Base-by-base conservation (phyloP, 106 monocot genomes). In the Gastrodia elata region DNA sequence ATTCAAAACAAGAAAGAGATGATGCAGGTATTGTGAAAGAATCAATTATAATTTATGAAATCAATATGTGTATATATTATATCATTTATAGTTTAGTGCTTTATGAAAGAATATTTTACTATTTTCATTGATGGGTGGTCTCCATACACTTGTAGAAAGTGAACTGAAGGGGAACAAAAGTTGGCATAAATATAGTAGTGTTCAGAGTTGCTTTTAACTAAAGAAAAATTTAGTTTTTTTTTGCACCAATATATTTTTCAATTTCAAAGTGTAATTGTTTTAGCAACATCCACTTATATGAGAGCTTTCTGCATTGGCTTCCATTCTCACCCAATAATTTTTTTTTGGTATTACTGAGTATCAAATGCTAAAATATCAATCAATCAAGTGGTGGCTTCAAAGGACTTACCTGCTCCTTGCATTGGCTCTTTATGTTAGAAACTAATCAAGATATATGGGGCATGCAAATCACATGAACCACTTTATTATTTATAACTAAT, bases 11-110 rank as follows among this genome's bases (percentile, higher is more conserved):
- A 71, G 90, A 91, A 78, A 79, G 74, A 70, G 78, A 87, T 11
- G 84, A 87, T 81, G 90, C 90, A 83, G 90, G 90, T 91, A 68
- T 39, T 67, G 6, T 2, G 20, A 10, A 7, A 38, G 18, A 36
- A 67, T 20, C 20, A 22, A 52, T 7, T 52, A 22, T 52, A 52
- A 52, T 52, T 52, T 52, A 52, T n/a, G 52, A 22, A 52, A 52
- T 52, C n/a, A 52, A 3, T 22, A 7, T 5, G 6, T 18, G n/a
- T n/a, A 44, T 8, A 44, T 11, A 44, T 11, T 44, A 59, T 61
- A 30, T 61, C 30, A 2, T 28, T 61, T 61, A 5, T 28, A 14
- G 3, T 27, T 27, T 27, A 26, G 58, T 58, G 24, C 30, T 28
- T 61, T 61, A 32, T 52, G 20, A 8, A 52, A 22, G 52, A 52